These are phyloP conservation scores for Tetraselmis striata DNA, from an alignment of 139 green algal genomes.

Conservation along the genomic window DNA sequence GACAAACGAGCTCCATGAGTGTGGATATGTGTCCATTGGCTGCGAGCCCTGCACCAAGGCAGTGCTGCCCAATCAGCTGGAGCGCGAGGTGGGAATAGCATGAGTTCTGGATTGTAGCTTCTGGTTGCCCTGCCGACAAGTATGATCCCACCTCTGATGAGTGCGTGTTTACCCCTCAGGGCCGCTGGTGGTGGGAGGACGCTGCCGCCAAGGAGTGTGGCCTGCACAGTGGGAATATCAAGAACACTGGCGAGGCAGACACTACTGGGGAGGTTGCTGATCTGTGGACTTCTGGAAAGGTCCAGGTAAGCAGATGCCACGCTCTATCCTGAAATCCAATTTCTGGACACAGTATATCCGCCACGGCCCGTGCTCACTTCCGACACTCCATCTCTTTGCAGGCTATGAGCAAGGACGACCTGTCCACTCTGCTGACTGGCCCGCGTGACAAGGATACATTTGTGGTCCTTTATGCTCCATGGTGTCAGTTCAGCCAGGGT, in stretches of 20 bases:
- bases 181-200: slow-evolving; percentile 99
- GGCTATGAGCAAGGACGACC: slow-evolving; percentile 48
- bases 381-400: slow-evolving; percentile 27
- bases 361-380: neutral
- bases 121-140: too few species aligned
- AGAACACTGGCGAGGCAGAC: slow-evolving; percentile 19
- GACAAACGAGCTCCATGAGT: slow-evolving; percentile 83
- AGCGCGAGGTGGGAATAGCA: slow-evolving; percentile 82
- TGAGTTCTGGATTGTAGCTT: too few species aligned
- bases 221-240: slow-evolving; percentile 88
- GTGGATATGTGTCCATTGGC: slow-evolving; percentile 92
- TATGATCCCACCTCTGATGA: too few species aligned
- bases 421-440: slow-evolving; percentile 46
- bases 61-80: slow-evolving; percentile 93
- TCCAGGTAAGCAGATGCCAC: slow-evolving; percentile 16
- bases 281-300: slow-evolving; percentile 16
- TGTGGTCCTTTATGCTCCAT: slow-evolving; percentile 89
- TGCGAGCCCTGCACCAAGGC: slow-evolving; percentile 93
- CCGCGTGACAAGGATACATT: slow-evolving; percentile 65
- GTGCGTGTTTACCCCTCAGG: slow-evolving; percentile 25
- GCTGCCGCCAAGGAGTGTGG: slow-evolving; percentile 89
- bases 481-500: slow-evolving; percentile 89
- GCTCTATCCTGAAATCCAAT: too few species aligned
- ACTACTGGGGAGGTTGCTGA: slow-evolving; percentile 23
- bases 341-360: too few species aligned